Conservation (phyloP, 345 rosid species). For the Carallia pectinifolia region DNA sequence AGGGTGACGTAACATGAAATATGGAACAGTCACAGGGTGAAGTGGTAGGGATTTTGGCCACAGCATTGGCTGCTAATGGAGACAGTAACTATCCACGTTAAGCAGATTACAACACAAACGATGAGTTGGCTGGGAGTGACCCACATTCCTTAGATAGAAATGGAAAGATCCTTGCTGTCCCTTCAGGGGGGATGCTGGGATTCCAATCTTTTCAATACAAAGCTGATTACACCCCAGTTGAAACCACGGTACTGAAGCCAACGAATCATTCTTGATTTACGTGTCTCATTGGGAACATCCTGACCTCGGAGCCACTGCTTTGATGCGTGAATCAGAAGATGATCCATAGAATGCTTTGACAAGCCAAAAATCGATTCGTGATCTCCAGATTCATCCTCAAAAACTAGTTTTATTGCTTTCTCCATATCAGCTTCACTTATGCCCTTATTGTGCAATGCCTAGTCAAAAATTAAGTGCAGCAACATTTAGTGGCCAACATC, state of each 20-base stretch:
- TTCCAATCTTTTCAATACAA: constrained; percentile 61
- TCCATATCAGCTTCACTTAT: constrained; percentile 49
- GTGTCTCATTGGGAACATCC: constrained; percentile 58
- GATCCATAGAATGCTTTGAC: constrained; percentile 65
- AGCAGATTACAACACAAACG: constrained; percentile 7
- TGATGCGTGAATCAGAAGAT: constrained; percentile 58
- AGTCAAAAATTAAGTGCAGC: constrained; percentile 18
- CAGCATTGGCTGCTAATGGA: constrained; percentile 14
- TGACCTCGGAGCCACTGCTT: constrained; percentile 70
- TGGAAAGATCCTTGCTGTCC: constrained; percentile 8
- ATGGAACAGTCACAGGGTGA: constrained; percentile 16
- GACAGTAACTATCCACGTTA: constrained; percentile 18
- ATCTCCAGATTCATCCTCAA: constrained; percentile 51
- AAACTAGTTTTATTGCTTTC: constrained; percentile 67
- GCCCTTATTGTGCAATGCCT: constrained; percentile 75
- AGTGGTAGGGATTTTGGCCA: constrained; percentile 22
- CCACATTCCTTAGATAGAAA: background rate
- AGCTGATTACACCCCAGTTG: constrained; percentile 62
- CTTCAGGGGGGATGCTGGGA: constrained; percentile 35
- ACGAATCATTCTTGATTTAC: constrained; percentile 68
- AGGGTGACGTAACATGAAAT: constrained; percentile 18
- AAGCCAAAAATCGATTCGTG: constrained; percentile 46
- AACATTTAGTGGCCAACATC: constrained; percentile 13
- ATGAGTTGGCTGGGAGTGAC: background rate
- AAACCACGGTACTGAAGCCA: constrained; percentile 95